Conservation (phyloP, 2,329 filamentous ascomycete species). For the Cladophialophora chaetospira region DNA sequence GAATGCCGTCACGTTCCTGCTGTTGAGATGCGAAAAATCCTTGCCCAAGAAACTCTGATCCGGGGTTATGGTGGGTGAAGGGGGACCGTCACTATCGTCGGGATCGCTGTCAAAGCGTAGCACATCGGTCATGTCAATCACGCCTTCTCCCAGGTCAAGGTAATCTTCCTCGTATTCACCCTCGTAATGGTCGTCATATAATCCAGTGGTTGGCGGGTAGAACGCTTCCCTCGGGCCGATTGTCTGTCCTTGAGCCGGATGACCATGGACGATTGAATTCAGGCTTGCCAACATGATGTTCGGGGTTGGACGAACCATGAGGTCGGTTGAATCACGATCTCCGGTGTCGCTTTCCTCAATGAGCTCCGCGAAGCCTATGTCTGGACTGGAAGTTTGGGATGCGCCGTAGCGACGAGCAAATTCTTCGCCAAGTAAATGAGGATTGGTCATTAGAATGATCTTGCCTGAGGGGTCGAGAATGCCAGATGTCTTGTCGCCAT, state of each 20-base stretch:
- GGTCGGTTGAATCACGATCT: constrained; percentile 21
- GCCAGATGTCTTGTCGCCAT: constrained; percentile 51
- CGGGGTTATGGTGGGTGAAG: constrained; percentile 44
- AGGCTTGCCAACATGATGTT: constrained; percentile 80
- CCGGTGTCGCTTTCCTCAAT: constrained; percentile 49
- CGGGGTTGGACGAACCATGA: constrained; percentile 52
- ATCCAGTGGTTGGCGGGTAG: constrained; percentile 60
- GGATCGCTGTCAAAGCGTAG: constrained; percentile 65
- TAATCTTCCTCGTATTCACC: constrained; percentile 58
- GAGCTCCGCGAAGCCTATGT: constrained; percentile 31
- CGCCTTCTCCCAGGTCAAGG: constrained; percentile 64
- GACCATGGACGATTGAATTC: constrained; percentile 51
- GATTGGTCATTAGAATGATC: constrained; percentile 51
- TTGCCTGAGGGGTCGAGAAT: constrained; percentile 52
- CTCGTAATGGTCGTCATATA: constrained; percentile 49
- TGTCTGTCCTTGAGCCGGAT: constrained; percentile 55
- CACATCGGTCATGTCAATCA: constrained; percentile 70
- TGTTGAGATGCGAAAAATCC: constrained; percentile 54
- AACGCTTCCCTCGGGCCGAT: constrained; percentile 75
- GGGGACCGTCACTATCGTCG: constrained; percentile 46
- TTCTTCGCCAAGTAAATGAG: constrained; percentile 36
- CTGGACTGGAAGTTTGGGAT: constrained; percentile 31
- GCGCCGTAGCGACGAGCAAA: constrained; percentile 43
- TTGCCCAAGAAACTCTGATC: constrained; percentile 24
- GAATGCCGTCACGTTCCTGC: constrained; percentile 75